Base-by-base conservation (phyloP, 129 eudicot species). In the Tanacetum coccineum region DNA sequence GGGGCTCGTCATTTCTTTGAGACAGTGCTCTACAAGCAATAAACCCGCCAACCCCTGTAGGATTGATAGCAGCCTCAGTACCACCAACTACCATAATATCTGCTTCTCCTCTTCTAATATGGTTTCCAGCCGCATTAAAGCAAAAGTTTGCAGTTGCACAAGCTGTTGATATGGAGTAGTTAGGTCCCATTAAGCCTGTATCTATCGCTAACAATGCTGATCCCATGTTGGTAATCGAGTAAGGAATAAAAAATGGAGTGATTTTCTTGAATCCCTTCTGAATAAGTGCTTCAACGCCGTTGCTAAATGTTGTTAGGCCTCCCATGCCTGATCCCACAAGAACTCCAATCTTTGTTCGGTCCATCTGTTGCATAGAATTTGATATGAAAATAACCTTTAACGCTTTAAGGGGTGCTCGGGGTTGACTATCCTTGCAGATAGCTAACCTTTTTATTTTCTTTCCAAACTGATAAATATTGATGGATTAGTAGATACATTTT, bases 121-220 rank as follows among this genome's bases (percentile, higher is more conserved):
- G 96, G 64, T 88, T 88, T 51, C 89, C 96, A 53, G 96, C 96
- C 5, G 93, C 83, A 67, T 78, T 80, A 72, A 88, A 88, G 76
- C 93, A 85, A 74, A 85, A 85, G 20, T 88, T 88, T 49, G 96
- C 84, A 18, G 96, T 88, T 0, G 96, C 96, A 68, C 96, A 88
- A 61, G 96, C 96, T 0, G 96, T 85, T 20, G 96, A 85, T 51
- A 89, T 89, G 20, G 90, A 85, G 84, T 89, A 89, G 55, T 76
- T 89, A 7, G 94, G 93, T n/a, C 96, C 96, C 96, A 89, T 89
- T n/a, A 89, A 66, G 18, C 96, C 96, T 2, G 79, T 77, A 60
- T 89, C 90, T 13, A 89, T 89, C n/a, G 94, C 96, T 68, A 89
- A 70, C 67, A 89, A 70, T 7, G 96, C 96, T 1, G 96, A 89